These are phyloP conservation scores for Acanthamoeba triangularis DNA, from an alignment of 208 protist species.

Conservation along the genomic window DNA sequence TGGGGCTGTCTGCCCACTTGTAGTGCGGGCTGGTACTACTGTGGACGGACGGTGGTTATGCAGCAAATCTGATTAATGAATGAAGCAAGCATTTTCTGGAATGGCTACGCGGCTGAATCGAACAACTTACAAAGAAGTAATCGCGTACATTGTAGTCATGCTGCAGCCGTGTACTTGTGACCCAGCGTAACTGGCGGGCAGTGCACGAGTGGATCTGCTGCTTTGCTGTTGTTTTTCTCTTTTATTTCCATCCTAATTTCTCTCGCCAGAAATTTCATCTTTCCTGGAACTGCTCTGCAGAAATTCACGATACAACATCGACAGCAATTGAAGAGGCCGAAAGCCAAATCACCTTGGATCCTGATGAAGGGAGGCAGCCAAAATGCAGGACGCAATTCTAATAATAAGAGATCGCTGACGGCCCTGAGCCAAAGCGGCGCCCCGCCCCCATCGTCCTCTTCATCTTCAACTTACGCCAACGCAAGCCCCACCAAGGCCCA, in stretches of 20 bases:
- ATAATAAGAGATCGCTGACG: background rate
- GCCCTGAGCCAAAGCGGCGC: background rate
- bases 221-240: background rate
- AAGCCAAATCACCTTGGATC: background rate
- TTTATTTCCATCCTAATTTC: background rate
- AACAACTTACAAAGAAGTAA: too few relatives aligned
- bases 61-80: too few relatives aligned
- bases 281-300: too few relatives aligned
- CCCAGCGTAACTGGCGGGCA: too few relatives aligned
- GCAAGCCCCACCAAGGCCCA: background rate
- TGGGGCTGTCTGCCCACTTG: slow-evolving; percentile 47
- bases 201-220: too few relatives aligned
- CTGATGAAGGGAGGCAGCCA: background rate
- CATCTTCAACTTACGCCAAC: background rate
- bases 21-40: slow-evolving; percentile 20
- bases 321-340: too few relatives aligned
- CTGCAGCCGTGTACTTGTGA: too few relatives aligned
- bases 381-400: background rate
- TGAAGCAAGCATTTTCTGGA: too few relatives aligned
- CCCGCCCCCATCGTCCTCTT: background rate
- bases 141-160: too few relatives aligned
- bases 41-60: too few relatives aligned
- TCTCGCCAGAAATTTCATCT: background rate
- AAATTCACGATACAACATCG: too few relatives aligned
- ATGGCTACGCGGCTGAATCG: too few relatives aligned